phyloP scores from a whole-genome alignment of 805 yeast genomes.

The Naumovozyma dairenensis region DNA sequence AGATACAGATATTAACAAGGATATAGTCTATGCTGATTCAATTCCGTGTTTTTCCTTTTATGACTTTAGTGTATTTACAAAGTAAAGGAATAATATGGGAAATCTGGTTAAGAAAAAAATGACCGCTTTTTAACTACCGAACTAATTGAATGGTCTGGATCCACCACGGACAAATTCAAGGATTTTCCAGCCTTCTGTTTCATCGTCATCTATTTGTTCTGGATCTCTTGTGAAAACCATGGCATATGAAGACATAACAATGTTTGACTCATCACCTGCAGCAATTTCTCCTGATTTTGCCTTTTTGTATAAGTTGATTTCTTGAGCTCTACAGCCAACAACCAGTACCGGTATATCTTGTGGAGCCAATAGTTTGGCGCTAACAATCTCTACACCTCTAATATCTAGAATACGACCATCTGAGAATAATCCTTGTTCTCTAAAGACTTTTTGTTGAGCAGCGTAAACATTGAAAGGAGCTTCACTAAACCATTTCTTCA shows the following conservation, averaged over 20 bases:
- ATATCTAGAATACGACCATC: conserved; percentile 90
- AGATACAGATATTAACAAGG: too few relatives aligned
- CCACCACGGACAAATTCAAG: conserved; percentile 91
- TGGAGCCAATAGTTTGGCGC: conserved; percentile 81
- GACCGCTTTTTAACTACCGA: too few relatives aligned
- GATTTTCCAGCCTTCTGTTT: conserved; percentile 96
- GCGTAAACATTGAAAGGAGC: conserved; percentile 94
- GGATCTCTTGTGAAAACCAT: conserved; percentile 91
- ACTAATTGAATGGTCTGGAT: conserved; percentile 65
- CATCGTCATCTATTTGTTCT: conserved; percentile 80
- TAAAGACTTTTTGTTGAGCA: conserved; percentile 84
- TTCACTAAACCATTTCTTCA: conserved; percentile 89
- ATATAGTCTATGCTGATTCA: too few relatives aligned
- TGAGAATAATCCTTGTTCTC: conserved; percentile 82
- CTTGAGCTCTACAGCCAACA: conserved; percentile 94
- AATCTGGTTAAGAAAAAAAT: too few relatives aligned
- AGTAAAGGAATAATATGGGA: too few relatives aligned
- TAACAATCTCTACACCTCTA: conserved; percentile 86
- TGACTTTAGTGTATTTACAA: too few relatives aligned
- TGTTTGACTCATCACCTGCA: conserved; percentile 92
- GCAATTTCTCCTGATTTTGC: conserved; percentile 88
- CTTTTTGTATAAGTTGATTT: conserved; percentile 79
- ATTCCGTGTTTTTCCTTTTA: too few relatives aligned
- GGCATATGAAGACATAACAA: conserved; percentile 87
- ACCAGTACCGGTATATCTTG: conserved; percentile 88